Percentiles rank a stretch among this genome's conserved stretches.
Evolutionary conservation across 83 land plant genomes (phyloP).

Genomic region (Thuja plicata): DNA sequence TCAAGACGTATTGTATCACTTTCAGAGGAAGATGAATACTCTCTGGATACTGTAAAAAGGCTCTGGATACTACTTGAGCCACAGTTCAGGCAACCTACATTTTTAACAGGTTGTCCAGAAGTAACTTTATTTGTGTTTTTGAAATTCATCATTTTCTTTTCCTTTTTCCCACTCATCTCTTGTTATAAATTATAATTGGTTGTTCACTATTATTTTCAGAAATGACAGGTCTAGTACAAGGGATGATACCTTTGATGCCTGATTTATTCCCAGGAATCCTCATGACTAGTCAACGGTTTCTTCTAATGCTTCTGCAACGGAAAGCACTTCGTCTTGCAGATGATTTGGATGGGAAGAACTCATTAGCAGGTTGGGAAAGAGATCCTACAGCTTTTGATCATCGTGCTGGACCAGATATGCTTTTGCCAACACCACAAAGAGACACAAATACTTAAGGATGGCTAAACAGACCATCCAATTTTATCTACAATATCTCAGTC

Average conservation of each 20-base stretch:
- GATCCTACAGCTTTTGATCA: slow-evolving; percentile 38
- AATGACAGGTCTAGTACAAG: slow-evolving; percentile 25
- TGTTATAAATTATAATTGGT: neutral
- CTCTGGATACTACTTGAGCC: slow-evolving; percentile 47
- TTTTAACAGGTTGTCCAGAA: slow-evolving; percentile 2
- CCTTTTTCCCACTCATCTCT: neutral
- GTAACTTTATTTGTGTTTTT: neutral
- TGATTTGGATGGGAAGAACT: slow-evolving; percentile 46
- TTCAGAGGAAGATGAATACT: slow-evolving; percentile 40
- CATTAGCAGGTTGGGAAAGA: slow-evolving; percentile 32
- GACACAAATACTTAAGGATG: neutral
- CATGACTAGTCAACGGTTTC: slow-evolving; percentile 40
- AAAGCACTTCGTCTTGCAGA: slow-evolving; percentile 57
- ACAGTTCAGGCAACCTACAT: slow-evolving; percentile 15
- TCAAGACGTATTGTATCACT: slow-evolving; percentile 29
- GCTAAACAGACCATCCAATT: neutral
- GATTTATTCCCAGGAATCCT: slow-evolving; percentile 44
- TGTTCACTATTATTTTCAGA: slow-evolving; percentile 24
- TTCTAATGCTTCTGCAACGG: slow-evolving; percentile 48
- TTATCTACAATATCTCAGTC: neutral
- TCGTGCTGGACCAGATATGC: neutral
- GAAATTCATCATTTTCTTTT: neutral
- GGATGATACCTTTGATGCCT: slow-evolving; percentile 29
- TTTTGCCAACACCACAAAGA: neutral
- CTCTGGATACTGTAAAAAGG: slow-evolving; percentile 38